These are phyloP conservation scores for Amborella trichopoda DNA, from an alignment of 164 flowering plant species.

Conservation along the genomic window DNA sequence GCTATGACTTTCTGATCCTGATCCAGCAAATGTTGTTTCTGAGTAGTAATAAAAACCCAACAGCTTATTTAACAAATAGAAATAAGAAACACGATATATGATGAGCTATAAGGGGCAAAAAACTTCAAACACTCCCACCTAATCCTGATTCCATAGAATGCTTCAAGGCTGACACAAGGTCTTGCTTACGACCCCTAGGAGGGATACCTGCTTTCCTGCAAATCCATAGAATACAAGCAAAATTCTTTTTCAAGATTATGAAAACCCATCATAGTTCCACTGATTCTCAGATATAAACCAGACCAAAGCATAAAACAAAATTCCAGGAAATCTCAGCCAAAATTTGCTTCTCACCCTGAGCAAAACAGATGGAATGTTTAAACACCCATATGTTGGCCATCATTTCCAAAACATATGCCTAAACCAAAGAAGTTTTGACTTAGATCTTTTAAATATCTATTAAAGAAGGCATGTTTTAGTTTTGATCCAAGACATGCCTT, in stretches of 20 bases:
- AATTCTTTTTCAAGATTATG: not conserved
- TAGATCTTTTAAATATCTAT: no score
- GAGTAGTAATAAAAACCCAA: not conserved
- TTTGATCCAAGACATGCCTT: not conserved
- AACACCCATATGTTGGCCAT: no score
- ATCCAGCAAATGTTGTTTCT: no score
- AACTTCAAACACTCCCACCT: constrained; percentile 5
- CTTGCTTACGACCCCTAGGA: constrained; percentile 65
- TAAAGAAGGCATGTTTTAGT: not conserved
- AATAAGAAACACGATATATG: not conserved
- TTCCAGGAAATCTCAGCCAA: not conserved
- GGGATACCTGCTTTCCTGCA: constrained; percentile 58
- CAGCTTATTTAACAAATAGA: not conserved
- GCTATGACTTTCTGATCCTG: no score
- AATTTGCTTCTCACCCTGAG: not conserved
- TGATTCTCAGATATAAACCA: not conserved
- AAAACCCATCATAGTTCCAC: not conserved
- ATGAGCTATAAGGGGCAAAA: not conserved
- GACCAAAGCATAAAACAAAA: not conserved
- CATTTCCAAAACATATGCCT: no score
- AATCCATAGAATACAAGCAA: constrained; percentile 3
- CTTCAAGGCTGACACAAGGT: constrained; percentile 55
- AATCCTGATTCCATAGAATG: constrained; percentile 22
- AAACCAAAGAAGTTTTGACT: no score
- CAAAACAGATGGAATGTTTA: not conserved